Base-by-base conservation (phyloP, 2,329 filamentous ascomycete species). In the Ceratocystis lukuohia region DNA sequence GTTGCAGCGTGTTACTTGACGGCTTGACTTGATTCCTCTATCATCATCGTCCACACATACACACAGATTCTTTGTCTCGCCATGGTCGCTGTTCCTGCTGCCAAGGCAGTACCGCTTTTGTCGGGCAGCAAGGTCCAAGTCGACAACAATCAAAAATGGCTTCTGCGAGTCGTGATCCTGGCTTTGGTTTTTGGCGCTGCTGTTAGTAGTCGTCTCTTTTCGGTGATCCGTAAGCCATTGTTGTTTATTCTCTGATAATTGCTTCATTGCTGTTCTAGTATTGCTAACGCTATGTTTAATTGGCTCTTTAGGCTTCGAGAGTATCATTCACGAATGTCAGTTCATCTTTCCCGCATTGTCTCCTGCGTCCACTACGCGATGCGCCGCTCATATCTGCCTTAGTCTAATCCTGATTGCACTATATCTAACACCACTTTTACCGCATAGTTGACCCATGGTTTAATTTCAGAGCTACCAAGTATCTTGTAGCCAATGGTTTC, bases 321-420 rank as follows among this genome's bases (percentile, higher is more conserved):
- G 91, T 79, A 99, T 99, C 74, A 99, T 99, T 74, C 94, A 99
- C 82, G 94, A 99, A 82, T 99, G 94, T 96, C 76, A 78, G 91
- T 88, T 48, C 22, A 53, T 25, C 48, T 50, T n/a, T 48, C 46
- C 62, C 65, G 48, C 64, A 41, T 50, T 63, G 56, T 62, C 30
- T 61, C 56, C 64, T 59, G 56, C 25, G 28, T 28, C 28, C 6
- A 30, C 17, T n/a, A 5, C 37, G 28, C 22, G 28, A 59, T 59
- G 56, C 56, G 56, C 56, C 28, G 22, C 48, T 10, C 37, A 15
- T 22, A 6, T 28, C 8, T 15, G 72, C 69, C 73, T 74, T n/a
- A 71, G 74, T 71, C 30, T 15, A 17, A 2, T 15, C 61, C 41
- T n/a, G 37, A 15, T 50, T 28, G 25, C 70, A 53, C 20, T n/a